Evolutionary conservation across 2,329 filamentous ascomycete genomes (phyloP), one percentile per base, ranked within the genome.

Genomic region (Aspergillus fumigatus): DNA sequence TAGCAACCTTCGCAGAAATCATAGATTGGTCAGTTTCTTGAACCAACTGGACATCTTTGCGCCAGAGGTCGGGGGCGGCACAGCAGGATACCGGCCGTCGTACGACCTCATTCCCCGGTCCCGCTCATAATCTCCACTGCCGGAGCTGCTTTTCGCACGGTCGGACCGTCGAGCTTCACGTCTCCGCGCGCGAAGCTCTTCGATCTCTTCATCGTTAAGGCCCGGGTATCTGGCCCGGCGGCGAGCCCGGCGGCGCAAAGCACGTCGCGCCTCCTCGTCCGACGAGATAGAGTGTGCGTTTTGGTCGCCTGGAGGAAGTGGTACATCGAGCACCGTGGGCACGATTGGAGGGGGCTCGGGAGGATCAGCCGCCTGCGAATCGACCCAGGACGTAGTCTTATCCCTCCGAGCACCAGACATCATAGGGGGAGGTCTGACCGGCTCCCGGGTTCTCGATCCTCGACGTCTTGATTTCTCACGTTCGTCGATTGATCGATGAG

Each of bases 371-470:
- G 73, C 69, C 62, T 79, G 77, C 2, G 76, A 78, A 57, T 80
- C 70, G 7, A 81, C 72, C 79, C 79, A 81, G 6, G 76, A 79
- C 7, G 77, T 78, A 35, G 77, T 80, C 64, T 80, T 80, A 53
- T 80, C 75, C 62, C 74, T 76, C 23, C 67, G 59, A n/a, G 69
- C 74, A 21, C 73, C 71, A 32, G 66, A 62, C 60, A 69, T 70
- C 57, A 72, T 66, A 32, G 71, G 69, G 1, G 63, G 63, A 45
- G 62, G 56, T 27, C 50, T 52, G 51, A 62, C 53, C 50, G 63
- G 58, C 10, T 69, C 67, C 9, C 65, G 62, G 8, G 64, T 69
- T 32, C 67, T 67, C 21, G 74, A 73, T 52, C 70, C 72, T 10
- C 75, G 72, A 48, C 73, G 73, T 55, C 62, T 69, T 10, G 68